Percentiles rank a stretch among this genome's conserved stretches.
These are phyloP conservation scores for Grosmannia huntii DNA, from an alignment of 2,329 filamentous ascomycete genomes.

Conservation along the genomic window DNA sequence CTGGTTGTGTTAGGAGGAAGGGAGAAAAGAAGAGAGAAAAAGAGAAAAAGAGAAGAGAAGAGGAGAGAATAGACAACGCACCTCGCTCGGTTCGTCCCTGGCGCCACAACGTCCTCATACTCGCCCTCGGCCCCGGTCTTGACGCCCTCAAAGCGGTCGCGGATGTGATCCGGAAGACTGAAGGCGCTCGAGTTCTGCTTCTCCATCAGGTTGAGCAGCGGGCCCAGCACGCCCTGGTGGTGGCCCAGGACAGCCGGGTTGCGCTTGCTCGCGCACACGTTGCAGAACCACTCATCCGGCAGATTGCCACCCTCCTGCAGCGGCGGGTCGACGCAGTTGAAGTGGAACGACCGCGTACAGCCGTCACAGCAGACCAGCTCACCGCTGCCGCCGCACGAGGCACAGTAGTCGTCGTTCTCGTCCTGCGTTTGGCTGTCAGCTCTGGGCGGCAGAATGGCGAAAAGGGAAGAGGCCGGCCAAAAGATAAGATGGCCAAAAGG, in stretches of 20 bases:
- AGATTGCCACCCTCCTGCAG: conserved; percentile 48
- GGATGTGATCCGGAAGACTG: conserved; percentile 55
- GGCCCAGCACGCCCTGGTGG: conserved; percentile 45
- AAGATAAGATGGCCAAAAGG: no score
- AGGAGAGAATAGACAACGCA: neutral
- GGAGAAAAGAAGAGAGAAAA: neutral
- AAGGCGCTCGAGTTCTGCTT: conserved; percentile 61
- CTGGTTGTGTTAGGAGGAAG: neutral
- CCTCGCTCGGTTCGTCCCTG: conserved; percentile 9
- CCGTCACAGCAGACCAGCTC: conserved; percentile 88
- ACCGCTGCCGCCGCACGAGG: conserved; percentile 71
- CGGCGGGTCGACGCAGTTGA: conserved; percentile 75
- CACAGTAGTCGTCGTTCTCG: conserved; percentile 85
- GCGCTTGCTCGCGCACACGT: conserved; percentile 46
- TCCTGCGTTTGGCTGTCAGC: conserved; percentile 23
- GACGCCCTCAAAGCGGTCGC: conserved; percentile 69
- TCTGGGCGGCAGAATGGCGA: neutral
- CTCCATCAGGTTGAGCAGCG: conserved; percentile 51
- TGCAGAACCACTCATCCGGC: conserved; percentile 77
- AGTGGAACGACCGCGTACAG: conserved; percentile 82
- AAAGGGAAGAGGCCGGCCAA: neutral
- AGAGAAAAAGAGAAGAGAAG: neutral
- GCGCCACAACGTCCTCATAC: conserved; percentile 55
- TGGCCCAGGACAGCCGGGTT: conserved; percentile 31
- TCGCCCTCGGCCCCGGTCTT: conserved; percentile 63